Evolutionary conservation across 108 stramenopile species (phyloP).

Genomic region (Nitzschia sp.): DNA sequence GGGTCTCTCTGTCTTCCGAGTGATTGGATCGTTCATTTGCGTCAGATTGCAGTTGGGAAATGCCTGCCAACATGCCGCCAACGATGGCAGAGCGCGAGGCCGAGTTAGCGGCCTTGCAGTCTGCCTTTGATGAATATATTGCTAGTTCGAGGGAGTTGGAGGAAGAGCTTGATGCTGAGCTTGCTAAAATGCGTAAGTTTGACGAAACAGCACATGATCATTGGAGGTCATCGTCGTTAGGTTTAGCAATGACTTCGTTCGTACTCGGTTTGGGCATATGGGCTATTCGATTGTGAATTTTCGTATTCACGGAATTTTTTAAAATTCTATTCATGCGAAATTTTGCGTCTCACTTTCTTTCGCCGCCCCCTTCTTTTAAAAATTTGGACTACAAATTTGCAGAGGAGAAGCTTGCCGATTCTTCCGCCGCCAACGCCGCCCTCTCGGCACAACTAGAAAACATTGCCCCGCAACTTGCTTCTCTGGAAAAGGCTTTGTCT

Average conservation of each 20-base stretch:
- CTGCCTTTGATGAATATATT: conserved; percentile 91
- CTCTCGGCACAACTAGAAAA: conserved; percentile 83
- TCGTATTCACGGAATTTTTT: conserved; percentile 17
- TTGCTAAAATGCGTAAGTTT: conserved; percentile 88
- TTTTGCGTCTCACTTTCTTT: conserved; percentile 15
- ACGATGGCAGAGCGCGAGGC: conserved; percentile 81
- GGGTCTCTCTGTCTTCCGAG: too few species aligned
- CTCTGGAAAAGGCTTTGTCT: conserved; percentile 73
- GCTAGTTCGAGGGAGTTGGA: conserved; percentile 80
- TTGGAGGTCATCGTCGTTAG: conserved; percentile 1
- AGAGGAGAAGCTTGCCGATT: conserved; percentile 85
- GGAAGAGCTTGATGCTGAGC: conserved; percentile 89
- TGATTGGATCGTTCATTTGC: too few species aligned
- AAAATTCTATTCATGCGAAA: not conserved
- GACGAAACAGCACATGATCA: not conserved
- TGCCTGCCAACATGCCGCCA: conserved; percentile 37
- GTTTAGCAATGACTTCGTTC: not conserved
- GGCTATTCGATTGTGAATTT: conserved; percentile 6
- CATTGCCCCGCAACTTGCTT: conserved; percentile 80
- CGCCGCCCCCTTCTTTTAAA: too few species aligned
- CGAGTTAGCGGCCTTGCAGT: conserved; percentile 85
- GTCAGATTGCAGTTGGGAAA: not conserved
- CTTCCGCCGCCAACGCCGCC: conserved; percentile 80
- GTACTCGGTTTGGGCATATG: not conserved
- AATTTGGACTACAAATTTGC: conserved; percentile 2